Evolutionary conservation across 768 basidiomycete genomes (phyloP), one percentile per base, ranked within the genome.

Genomic region (Lactarius sanguifluus): DNA sequence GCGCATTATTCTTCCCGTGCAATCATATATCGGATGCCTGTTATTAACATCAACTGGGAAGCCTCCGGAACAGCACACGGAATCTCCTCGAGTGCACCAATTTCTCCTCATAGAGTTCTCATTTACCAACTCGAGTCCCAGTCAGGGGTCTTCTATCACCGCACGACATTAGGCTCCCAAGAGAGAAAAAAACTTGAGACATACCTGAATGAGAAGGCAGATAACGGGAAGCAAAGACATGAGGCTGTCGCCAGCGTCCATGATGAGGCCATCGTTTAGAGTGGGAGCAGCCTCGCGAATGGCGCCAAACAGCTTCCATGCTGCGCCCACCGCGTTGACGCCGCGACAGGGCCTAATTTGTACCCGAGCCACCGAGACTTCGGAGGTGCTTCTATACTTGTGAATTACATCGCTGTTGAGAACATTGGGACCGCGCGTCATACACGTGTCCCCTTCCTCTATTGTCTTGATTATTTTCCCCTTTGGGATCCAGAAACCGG

Each of bases 91-190:
- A 45, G 58, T 59, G 18, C 25, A 52, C 50, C 23, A 52, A 52
- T 52, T 52, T 52, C 50, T 25, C 50, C 50, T 25, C 50, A 52
- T 52, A 16, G 43, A 45, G 30, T 55, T 40, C 57, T 64, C 62
- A 60, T 60, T 52, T 56, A 60, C 58, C 52, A 54, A 47, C 52
- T 32, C 25, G 32, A 59, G 43, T 20, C 50, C 40, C 52, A 52
- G 7, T 34, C 38, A 62, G 28, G 12, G 50, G n/a, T 25, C 58
- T 67, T 67, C 66, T 67, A 67, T 67, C 62, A 32, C 66, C 66
- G 66, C 66, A 60, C 15, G 58, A 59, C 25, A 32, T 55, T 61
- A 63, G 25, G 20, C 13, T 30, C 28, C 12, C 15, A 13, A 52
- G 50, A 52, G 25, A 64, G n/a, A 56, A 56, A 23, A 61, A 52